Base-by-base conservation (phyloP, 1,284 basidiomycete genomes). In the Hypsizygus ulmarius region DNA sequence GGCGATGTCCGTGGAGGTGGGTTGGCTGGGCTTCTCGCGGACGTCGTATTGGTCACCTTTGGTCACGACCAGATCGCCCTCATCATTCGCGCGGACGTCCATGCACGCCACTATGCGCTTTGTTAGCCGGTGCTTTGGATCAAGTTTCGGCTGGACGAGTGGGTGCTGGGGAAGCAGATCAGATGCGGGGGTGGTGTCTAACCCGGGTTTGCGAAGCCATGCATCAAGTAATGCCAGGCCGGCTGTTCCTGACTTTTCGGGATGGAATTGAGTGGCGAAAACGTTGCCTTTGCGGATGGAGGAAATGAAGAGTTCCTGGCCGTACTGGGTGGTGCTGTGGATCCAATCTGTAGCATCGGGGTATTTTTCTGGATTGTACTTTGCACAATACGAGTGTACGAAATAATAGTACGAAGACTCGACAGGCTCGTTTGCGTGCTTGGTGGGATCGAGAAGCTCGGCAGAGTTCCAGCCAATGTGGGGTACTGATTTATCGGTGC, bases 31-130 rank as follows among this genome's bases (percentile, higher is more conserved):
- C 63, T 88, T 91, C 67, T 98, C 96, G 48, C 96, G 90, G 11
- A 98, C 96, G 63, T 98, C 93, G 72, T 99, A 99, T 64, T 97
- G 95, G 69, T 99, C 97, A 47, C 97, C 97, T 73, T 99, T 99
- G 41, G 97, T 99, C 1, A 99, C 97, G 49, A 99, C 95, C 43
- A 99, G 84, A 66, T 99, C 97, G 38, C 97, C 97, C 27, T 87
- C 69, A 65, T 99, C 97, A 71, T 99, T 99, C 32, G 93, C 84
- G 36, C 97, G 87, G 28, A 99, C 96, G 67, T 99, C 97, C 79
- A 99, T 86, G 66, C 97, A 99, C 10, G 97, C 97, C 49, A 99
- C 86, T 63, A 99, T 90, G 47, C 97, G 90, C 66, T 93, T 96
- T 3, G 94, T 97, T 51, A 96, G 79, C 5, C 82, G 80, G 58